Evolutionary conservation across 768 basidiomycete genomes (phyloP).

Genomic region (Amanita pallidorosea): DNA sequence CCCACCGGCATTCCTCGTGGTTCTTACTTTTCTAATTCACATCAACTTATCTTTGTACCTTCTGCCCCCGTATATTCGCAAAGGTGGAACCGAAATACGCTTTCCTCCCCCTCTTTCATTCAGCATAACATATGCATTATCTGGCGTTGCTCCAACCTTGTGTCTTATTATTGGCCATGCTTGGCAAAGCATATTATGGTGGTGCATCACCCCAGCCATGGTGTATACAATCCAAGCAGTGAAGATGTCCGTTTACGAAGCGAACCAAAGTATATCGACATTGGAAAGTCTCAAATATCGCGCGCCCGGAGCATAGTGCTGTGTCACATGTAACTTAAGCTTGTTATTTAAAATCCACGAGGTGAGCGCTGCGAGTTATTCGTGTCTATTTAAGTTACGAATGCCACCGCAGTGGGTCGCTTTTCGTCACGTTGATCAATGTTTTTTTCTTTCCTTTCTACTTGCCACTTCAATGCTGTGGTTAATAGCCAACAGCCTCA

Average conservation of each 20-base stretch:
- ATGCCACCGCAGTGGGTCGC: not conserved
- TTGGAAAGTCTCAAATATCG: constrained; percentile 45
- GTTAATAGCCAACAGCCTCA: too few relatives aligned
- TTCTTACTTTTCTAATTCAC: not conserved
- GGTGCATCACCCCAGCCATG: constrained; percentile 31
- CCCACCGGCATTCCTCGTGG: constrained; percentile 3
- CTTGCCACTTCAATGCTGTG: too few relatives aligned
- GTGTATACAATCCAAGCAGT: constrained; percentile 36
- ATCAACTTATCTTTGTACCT: constrained; percentile 5
- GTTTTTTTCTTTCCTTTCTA: too few relatives aligned
- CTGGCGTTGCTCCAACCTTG: constrained; percentile 37
- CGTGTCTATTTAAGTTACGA: not conserved
- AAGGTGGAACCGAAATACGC: constrained; percentile 10
- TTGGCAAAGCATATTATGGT: constrained; percentile 49
- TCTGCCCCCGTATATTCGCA: not conserved
- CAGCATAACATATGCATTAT: constrained; percentile 21
- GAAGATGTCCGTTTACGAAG: constrained; percentile 31
- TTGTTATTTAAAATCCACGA: not conserved
- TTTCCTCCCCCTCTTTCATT: constrained; percentile 15
- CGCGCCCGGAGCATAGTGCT: constrained; percentile 39
- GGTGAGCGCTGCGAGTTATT: not conserved
- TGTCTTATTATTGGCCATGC: constrained; percentile 34
- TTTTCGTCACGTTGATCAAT: too few relatives aligned
- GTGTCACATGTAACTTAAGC: not conserved
- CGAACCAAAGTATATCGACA: constrained; percentile 34